A percentile compares a stretch with the other conserved stretches of the same genome.
Evolutionary conservation across 2,329 filamentous ascomycete species (phyloP).

Genomic region (Coniochaeta ligniaria): DNA sequence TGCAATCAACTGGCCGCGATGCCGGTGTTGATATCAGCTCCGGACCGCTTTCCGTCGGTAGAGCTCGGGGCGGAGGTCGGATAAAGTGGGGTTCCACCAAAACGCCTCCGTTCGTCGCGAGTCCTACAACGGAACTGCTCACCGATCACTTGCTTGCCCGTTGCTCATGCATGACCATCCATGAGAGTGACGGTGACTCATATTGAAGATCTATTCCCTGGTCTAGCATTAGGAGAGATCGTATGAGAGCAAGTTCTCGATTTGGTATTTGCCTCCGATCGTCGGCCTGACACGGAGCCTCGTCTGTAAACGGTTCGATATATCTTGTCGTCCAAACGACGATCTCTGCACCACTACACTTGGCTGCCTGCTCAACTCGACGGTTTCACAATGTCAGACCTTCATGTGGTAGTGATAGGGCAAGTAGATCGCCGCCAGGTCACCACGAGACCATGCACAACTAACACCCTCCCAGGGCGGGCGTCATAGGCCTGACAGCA

Average conservation of each 20-base stretch:
- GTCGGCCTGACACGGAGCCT: not conserved
- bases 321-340: too few relatives aligned
- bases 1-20: not conserved
- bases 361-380: too few relatives aligned
- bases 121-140: not conserved
- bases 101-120: not conserved
- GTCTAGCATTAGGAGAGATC: too few relatives aligned
- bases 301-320: too few relatives aligned
- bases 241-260: too few relatives aligned
- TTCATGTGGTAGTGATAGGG: constrained; percentile 7
- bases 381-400: not conserved
- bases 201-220: too few relatives aligned
- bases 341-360: too few relatives aligned
- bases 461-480: constrained; percentile 31
- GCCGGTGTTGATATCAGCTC: not conserved
- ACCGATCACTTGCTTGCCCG: too few relatives aligned
- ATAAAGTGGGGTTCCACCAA: not conserved
- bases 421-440: not conserved
- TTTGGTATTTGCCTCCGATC: not conserved
- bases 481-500: constrained; percentile 42
- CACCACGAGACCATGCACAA: not conserved
- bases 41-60: not conserved
- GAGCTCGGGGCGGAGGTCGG: not conserved
- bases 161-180: too few relatives aligned
- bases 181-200: too few relatives aligned